Evolutionary conservation across 345 rosid genomes (phyloP).

Genomic region (Populus davidiana): DNA sequence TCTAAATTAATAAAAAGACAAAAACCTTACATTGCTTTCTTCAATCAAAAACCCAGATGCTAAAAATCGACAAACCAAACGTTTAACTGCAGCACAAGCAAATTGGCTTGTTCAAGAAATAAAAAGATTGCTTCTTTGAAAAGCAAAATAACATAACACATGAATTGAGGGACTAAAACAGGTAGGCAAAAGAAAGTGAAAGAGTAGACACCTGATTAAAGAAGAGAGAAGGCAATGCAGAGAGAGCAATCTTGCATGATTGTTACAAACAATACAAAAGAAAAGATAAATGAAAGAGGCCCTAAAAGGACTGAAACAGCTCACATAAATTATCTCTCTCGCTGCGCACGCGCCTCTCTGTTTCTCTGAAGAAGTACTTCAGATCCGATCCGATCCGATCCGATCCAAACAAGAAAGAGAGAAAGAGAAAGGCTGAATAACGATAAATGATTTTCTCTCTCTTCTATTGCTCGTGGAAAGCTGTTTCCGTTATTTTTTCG

Average conservation of each 20-base stretch:
- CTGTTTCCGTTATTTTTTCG: conserved; percentile 25
- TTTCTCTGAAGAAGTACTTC: conserved; percentile 11
- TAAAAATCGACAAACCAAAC: conserved; percentile 4
- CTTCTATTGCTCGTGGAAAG: neutral
- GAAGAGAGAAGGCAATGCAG: conserved; percentile 30
- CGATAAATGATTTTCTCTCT: conserved; percentile 14
- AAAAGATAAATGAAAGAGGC: neutral
- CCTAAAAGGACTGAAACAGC: neutral
- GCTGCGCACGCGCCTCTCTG: neutral
- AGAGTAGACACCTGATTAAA: conserved; percentile 42
- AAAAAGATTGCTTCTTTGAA: too few relatives aligned
- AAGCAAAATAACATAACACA: neutral
- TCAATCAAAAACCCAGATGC: conserved; percentile 16
- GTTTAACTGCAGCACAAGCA: neutral
- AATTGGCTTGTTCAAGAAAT: neutral
- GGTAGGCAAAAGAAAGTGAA: conserved; percentile 1
- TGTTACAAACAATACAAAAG: neutral
- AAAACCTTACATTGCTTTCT: conserved; percentile 15
- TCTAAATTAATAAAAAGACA: neutral
- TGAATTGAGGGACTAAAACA: neutral
- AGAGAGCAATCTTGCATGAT: conserved; percentile 28
- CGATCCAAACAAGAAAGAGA: neutral
- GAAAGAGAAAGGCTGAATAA: conserved; percentile 14
- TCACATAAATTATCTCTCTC: conserved; percentile 30
- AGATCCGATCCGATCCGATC: conserved; percentile 83